These are phyloP conservation scores for Colletotrichum gigasporum DNA, from an alignment of 2,329 filamentous ascomycete species.

Conservation along the genomic window DNA sequence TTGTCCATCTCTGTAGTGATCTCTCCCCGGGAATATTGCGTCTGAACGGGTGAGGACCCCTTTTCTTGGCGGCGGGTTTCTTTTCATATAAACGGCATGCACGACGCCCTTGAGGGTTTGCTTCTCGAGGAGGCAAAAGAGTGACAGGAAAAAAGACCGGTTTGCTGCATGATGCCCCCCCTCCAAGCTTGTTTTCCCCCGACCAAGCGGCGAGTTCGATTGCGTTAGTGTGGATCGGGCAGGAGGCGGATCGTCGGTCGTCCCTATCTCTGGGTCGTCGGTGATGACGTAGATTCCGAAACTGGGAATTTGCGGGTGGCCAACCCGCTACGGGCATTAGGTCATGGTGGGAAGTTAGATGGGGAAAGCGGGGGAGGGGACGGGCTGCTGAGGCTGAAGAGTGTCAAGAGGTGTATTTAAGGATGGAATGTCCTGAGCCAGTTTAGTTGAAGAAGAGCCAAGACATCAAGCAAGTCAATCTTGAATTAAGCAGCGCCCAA, in stretches of 20 bases:
- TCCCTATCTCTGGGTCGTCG: background rate
- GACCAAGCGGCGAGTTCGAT: too few relatives aligned
- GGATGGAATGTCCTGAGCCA: background rate
- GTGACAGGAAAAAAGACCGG: background rate
- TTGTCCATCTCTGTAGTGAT: too few relatives aligned
- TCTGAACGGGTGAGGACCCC: background rate
- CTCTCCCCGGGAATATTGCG: too few relatives aligned
- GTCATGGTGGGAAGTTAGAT: conserved; percentile 11
- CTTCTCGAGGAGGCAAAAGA: too few relatives aligned
- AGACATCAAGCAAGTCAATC: background rate
- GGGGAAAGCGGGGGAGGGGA: conserved; percentile 17
- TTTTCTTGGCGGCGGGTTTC: background rate
- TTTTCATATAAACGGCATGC: background rate
- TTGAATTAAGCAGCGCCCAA: background rate
- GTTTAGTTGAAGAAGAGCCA: fast-evolving
- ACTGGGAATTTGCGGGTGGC: conserved; percentile 12
- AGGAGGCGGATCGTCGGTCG: background rate
- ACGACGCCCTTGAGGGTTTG: too few relatives aligned
- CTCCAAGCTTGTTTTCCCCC: background rate
- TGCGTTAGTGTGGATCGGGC: too few relatives aligned
- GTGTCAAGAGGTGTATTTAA: background rate
- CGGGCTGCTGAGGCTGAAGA: background rate
- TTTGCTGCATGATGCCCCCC: background rate
- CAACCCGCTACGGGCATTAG: background rate
- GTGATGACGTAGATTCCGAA: conserved; percentile 23